Evolutionary conservation across 495 filamentous ascomycete species (phyloP).

Genomic region (Neurospora sp.): DNA sequence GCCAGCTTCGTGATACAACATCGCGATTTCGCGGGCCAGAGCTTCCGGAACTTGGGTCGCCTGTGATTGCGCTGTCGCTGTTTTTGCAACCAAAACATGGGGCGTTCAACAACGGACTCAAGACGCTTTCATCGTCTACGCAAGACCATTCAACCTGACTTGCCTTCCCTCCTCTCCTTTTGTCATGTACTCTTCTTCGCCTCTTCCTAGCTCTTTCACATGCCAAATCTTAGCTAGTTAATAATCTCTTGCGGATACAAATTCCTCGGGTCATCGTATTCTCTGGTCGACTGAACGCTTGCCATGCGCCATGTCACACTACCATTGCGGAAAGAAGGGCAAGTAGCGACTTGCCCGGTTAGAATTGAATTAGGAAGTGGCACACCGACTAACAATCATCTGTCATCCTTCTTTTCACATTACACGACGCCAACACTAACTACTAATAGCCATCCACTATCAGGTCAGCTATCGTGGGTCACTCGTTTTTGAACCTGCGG

Average conservation of each 20-base stretch:
- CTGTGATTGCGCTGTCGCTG: constrained; percentile 50
- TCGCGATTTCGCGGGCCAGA: constrained; percentile 26
- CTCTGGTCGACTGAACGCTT: neutral
- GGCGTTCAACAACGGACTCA: constrained; percentile 71
- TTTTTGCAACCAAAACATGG: constrained; percentile 78
- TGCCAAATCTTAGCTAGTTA: neutral
- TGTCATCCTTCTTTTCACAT: neutral
- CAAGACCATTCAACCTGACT: constrained; percentile 62
- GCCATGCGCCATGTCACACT: neutral
- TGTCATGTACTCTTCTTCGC: constrained; percentile 3
- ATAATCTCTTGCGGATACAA: neutral
- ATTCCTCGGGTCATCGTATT: neutral
- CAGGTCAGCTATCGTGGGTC: neutral
- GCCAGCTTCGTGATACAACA: constrained; percentile 38
- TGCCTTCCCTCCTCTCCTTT: constrained; percentile 32
- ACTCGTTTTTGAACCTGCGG: neutral
- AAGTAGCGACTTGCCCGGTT: neutral
- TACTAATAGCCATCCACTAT: neutral
- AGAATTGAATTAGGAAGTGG: neutral
- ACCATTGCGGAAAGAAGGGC: neutral
- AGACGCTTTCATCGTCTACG: constrained; percentile 53
- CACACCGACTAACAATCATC: neutral
- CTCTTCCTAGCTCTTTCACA: neutral
- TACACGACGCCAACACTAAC: neutral
- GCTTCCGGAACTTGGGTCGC: constrained; percentile 35